Evolutionary conservation across 768 basidiomycete genomes (phyloP), one percentile per base, ranked within the genome.

Genomic region (Leucosporidium creatinivorum): DNA sequence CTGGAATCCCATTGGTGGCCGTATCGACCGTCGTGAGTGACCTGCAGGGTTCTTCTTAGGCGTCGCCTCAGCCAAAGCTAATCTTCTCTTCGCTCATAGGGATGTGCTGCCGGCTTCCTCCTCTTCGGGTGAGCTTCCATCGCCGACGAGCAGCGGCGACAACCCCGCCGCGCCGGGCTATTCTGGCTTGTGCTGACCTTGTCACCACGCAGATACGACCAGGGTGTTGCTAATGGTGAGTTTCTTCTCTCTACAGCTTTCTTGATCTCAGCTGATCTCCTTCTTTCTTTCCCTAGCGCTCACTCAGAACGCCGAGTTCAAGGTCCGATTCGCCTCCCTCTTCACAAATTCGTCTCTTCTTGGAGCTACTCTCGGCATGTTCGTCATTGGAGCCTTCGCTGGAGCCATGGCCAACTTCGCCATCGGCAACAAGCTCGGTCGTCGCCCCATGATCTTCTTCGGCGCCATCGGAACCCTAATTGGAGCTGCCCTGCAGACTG

Each of bases 361-460:
- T 6, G 33, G 52, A 63, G 19, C 50, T 51, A 30, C 30, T 31
- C 57, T 58, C 30, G 33, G n/a, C 4, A 23, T 52, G n/a, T 52
- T 52, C 62, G 70, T 72, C 36, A 59, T 72, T 25, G 70, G 70
- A 36, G 70, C 70, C 12, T 50, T 66, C 50, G 15, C 26, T 19
- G 70, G 70, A 18, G 68, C 67, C 65, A 50, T 72, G 36, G 56
- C 67, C 28, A 58, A 61, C 44, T 60, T 54, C 10, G 61, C 50
- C 10, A 66, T 72, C 62, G 70, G 70, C 4, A 72, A 72, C 55
- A 19, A 30, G 13, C 7, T 66, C 26, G 70, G 70, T 5, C 67
- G 70, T 12, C 61, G 70, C 0, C 70, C 70, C 0, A 23, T 68
- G 23, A 58, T 72, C 51, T n/a, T 54, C 9, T 6, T 57, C 18